phyloP scores from a whole-genome alignment of 495 filamentous ascomycete species.

The Letharia columbiana region DNA sequence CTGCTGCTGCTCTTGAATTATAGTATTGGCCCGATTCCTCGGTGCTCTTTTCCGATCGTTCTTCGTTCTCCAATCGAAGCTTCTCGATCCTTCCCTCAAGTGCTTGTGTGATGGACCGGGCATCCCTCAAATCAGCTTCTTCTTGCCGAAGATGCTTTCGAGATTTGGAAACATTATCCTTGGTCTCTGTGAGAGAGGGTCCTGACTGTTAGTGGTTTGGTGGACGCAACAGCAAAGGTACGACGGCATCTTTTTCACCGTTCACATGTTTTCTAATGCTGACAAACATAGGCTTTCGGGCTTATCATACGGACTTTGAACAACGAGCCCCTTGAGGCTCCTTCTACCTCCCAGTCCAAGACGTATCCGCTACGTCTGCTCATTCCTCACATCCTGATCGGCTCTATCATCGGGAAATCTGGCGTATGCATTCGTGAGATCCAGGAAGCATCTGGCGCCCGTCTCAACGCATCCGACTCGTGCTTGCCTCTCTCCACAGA shows the following conservation, averaged over 20 bases:
- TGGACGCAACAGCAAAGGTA: conserved; percentile 97
- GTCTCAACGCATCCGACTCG: conserved; percentile 91
- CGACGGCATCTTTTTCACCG: conserved; percentile 19
- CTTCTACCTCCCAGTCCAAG: conserved; percentile 88
- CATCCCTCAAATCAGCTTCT: conserved; percentile 52
- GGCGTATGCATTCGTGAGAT: conserved; percentile 96
- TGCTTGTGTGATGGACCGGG: conserved; percentile 40
- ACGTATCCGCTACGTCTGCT: conserved; percentile 93
- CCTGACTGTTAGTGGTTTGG: conserved; percentile 87
- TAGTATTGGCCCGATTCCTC: conserved; percentile 53
- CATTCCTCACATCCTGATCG: conserved; percentile 93
- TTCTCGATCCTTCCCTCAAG: conserved; percentile 52
- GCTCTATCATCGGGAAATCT: conserved; percentile 95
- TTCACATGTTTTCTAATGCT: conserved; percentile 3
- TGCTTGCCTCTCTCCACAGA: conserved; percentile 91
- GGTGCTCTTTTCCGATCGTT: conserved; percentile 48
- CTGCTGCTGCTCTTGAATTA: conserved; percentile 47
- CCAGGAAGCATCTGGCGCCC: conserved; percentile 91
- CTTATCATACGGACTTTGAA: conserved; percentile 96
- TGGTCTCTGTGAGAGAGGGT: conserved; percentile 68
- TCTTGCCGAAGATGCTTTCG: conserved; percentile 50
- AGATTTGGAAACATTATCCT: conserved; percentile 43
- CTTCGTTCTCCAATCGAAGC: conserved; percentile 43
- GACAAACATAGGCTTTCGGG: conserved; percentile 70
- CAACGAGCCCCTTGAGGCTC: conserved; percentile 78